These are phyloP conservation scores for Ziziphus jujuba DNA, from an alignment of 306 rosid species.

Conservation along the genomic window DNA sequence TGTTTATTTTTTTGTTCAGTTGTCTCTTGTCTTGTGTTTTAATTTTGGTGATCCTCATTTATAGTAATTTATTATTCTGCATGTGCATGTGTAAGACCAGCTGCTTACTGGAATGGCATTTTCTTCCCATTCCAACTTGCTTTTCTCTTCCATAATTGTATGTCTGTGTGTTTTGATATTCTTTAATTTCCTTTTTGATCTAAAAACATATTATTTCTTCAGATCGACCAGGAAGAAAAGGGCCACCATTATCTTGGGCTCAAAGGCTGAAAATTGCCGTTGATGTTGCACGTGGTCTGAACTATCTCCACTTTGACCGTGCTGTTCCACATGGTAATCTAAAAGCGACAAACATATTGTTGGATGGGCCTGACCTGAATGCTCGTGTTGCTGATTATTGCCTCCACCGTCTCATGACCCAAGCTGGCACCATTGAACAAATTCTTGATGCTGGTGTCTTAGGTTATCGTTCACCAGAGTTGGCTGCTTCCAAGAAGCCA, in stretches of 20 bases:
- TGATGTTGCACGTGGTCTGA: slow-evolving; percentile 97
- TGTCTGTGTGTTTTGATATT: neutral
- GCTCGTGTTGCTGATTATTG: slow-evolving; percentile 97
- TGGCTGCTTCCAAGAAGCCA: slow-evolving; percentile 95
- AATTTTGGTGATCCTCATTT: too few species aligned
- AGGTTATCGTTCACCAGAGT: slow-evolving; percentile 94
- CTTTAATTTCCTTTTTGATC: slow-evolving; percentile 22
- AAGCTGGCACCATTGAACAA: slow-evolving; percentile 90
- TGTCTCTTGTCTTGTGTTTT: too few species aligned
- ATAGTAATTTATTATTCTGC: too few species aligned
- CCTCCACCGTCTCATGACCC: slow-evolving; percentile 98
- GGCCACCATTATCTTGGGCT: slow-evolving; percentile 77
- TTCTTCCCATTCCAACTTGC: neutral
- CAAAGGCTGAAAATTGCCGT: slow-evolving; percentile 97
- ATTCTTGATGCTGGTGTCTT: slow-evolving; percentile 93
- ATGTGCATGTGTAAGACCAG: too few species aligned
- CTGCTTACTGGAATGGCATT: too few species aligned
- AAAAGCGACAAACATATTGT: slow-evolving; percentile 81
- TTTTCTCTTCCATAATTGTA: neutral
- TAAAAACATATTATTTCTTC: slow-evolving; percentile 12
- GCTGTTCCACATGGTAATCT: slow-evolving; percentile 98
- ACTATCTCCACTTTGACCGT: slow-evolving; percentile 99
- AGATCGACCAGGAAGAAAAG: slow-evolving; percentile 97
- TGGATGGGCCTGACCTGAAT: slow-evolving; percentile 86
- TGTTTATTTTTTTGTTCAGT: too few species aligned